Evolutionary conservation across 257 asterid genomes (phyloP).

Genomic region (Lithospermum erythrorhizon): DNA sequence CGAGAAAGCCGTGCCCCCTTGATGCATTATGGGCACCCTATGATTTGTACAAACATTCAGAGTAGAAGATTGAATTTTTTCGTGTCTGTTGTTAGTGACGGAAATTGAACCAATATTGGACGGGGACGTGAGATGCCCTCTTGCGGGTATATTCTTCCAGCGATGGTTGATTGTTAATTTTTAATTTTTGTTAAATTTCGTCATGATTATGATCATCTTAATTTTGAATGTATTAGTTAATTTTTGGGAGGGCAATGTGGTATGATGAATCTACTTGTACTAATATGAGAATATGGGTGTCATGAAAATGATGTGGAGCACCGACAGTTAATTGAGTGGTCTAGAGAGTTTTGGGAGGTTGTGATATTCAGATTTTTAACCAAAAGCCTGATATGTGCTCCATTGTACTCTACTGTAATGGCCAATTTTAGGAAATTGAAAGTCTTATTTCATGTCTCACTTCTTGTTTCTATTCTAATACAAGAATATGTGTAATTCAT

Average conservation of each 20-base stretch:
- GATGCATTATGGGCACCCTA: slow-evolving; percentile 20
- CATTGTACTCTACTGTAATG: background rate
- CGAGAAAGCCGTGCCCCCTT: slow-evolving; percentile 16
- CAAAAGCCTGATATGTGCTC: background rate
- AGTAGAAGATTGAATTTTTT: background rate
- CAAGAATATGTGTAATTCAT: background rate
- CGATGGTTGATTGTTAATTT: too few species aligned
- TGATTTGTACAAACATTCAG: slow-evolving; percentile 10
- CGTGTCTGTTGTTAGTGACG: too few species aligned
- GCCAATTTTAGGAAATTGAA: background rate
- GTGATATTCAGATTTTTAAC: background rate
- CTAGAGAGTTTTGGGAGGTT: background rate
- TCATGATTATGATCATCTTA: too few species aligned
- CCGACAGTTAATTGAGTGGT: background rate
- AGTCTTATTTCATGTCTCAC: background rate
- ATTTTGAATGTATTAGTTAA: too few species aligned
- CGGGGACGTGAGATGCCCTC: too few species aligned
- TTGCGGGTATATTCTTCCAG: too few species aligned
- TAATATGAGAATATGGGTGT: background rate
- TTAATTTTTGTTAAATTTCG: too few species aligned
- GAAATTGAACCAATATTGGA: too few species aligned
- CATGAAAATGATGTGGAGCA: background rate
- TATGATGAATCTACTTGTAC: too few species aligned
- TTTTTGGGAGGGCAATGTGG: too few species aligned
- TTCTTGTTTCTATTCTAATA: background rate